Conservation (phyloP, 805 yeast species). For the Wickerhamiella alocasiicola region DNA sequence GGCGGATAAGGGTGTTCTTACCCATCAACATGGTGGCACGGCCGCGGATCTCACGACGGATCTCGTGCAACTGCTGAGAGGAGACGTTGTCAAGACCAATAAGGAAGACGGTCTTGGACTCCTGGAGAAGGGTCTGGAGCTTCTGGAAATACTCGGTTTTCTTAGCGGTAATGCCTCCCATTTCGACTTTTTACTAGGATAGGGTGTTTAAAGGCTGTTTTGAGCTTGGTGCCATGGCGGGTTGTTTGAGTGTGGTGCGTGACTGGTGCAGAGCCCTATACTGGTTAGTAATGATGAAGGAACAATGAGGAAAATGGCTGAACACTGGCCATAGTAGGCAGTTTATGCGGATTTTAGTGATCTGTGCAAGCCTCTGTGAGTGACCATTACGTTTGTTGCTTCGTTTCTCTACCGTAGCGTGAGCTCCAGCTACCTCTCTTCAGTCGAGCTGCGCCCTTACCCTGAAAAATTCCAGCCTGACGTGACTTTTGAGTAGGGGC, state of each 20-base stretch:
- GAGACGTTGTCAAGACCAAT: conserved; percentile 99
- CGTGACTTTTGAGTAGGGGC: too few relatives aligned
- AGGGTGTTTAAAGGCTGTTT: conserved; percentile 27
- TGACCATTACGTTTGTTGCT: too few relatives aligned
- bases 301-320: neutral
- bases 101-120: conserved; percentile 94
- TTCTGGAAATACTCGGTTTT: conserved; percentile 90
- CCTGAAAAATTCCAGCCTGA: too few relatives aligned
- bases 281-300: neutral
- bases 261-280: neutral
- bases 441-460: too few relatives aligned
- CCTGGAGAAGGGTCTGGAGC: conserved; percentile 89
- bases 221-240: neutral
- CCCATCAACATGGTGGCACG: conserved; percentile 97
- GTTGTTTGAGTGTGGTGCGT: conserved; percentile 1
- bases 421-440: too few relatives aligned
- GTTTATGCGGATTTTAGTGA: too few relatives aligned
- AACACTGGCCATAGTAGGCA: too few relatives aligned
- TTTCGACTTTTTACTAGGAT: conserved; percentile 60
- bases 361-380: too few relatives aligned
- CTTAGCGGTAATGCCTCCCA: conserved; percentile 99
- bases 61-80: conserved; percentile 99
- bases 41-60: conserved; percentile 93
- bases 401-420: too few relatives aligned
- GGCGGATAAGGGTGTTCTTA: conserved; percentile 99